Percentiles rank a stretch among this genome's conserved stretches.
phyloP scores from a whole-genome alignment of 352 stramenopile species.

The Albugo candida region DNA sequence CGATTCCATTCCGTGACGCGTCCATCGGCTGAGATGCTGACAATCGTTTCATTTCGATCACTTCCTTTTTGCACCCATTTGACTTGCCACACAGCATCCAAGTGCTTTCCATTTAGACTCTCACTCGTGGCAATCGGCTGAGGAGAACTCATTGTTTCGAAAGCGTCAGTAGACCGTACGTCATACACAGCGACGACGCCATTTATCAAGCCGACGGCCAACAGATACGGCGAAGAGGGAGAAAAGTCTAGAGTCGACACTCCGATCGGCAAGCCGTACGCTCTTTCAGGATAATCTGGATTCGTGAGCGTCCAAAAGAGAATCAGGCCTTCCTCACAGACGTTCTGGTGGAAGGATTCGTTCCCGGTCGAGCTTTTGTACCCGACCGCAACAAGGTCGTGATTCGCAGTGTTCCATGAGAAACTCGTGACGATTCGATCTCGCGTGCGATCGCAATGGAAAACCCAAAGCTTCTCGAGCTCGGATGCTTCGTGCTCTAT shows the following conservation, averaged over 20 bases:
- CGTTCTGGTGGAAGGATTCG: slow-evolving; percentile 4
- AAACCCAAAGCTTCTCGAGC: slow-evolving; percentile 62
- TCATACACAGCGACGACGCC: slow-evolving; percentile 84
- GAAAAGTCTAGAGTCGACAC: slow-evolving; percentile 84
- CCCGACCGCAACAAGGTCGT: slow-evolving; percentile 81
- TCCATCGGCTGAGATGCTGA: slow-evolving; percentile 81
- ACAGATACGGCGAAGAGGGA: slow-evolving; percentile 58
- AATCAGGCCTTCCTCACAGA: slow-evolving; percentile 39
- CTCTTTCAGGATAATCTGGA: slow-evolving; percentile 79
- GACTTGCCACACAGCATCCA: slow-evolving; percentile 84
- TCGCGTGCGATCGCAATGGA: slow-evolving; percentile 37
- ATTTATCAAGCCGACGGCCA: slow-evolving; percentile 80
- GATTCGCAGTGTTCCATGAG: slow-evolving; percentile 71
- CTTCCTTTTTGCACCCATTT: slow-evolving; percentile 80
- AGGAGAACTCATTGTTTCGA: slow-evolving; percentile 3
- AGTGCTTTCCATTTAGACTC: slow-evolving; percentile 46
- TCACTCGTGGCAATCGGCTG: slow-evolving; percentile 35
- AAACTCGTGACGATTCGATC: slow-evolving; percentile 48
- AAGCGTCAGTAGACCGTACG: slow-evolving; percentile 16
- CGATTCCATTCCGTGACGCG: slow-evolving; percentile 86
- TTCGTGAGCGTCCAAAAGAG: slow-evolving; percentile 89
- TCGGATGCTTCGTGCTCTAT: slow-evolving; percentile 1
- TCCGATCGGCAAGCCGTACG: slow-evolving; percentile 51
- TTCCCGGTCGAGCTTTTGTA: slow-evolving; percentile 19
- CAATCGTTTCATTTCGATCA: slow-evolving; percentile 69